Evolutionary conservation across 129 eudicot genomes (phyloP).

Genomic region (Mikania micrantha): DNA sequence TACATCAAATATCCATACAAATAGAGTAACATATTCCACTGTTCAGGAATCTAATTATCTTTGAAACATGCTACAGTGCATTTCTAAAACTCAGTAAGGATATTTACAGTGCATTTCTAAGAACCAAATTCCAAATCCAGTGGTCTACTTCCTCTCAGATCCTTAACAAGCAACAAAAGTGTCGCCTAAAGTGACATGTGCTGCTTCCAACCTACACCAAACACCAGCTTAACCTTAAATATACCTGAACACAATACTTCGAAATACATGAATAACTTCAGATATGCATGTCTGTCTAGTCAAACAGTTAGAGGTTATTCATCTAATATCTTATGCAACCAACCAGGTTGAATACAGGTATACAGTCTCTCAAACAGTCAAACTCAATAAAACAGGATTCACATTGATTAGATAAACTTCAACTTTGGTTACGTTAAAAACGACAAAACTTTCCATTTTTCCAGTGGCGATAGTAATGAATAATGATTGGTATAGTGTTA

Average conservation of each 20-base stretch:
- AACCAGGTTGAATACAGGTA: neutral
- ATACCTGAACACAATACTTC: neutral
- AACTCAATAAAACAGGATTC: neutral
- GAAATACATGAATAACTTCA: neutral
- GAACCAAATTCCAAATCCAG: neutral
- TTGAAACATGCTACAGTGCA: neutral
- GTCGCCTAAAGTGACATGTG: neutral
- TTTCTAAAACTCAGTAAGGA: neutral
- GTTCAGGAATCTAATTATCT: neutral
- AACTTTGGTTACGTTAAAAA: neutral
- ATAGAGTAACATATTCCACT: neutral
- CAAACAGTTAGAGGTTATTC: neutral
- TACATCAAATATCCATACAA: neutral
- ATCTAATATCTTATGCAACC: neutral
- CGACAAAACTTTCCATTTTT: neutral
- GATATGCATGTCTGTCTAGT: neutral
- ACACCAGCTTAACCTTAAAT: slow-evolving; percentile 1
- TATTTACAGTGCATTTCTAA: neutral
- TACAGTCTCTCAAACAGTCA: neutral
- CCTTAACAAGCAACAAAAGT: neutral
- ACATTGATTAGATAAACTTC: neutral
- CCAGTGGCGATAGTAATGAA: too few species aligned
- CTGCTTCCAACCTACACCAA: neutral
- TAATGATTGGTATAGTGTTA: neutral
- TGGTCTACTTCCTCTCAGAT: neutral